These are phyloP conservation scores for Tuber indicum DNA, from an alignment of 495 filamentous ascomycete species.

Conservation along the genomic window DNA sequence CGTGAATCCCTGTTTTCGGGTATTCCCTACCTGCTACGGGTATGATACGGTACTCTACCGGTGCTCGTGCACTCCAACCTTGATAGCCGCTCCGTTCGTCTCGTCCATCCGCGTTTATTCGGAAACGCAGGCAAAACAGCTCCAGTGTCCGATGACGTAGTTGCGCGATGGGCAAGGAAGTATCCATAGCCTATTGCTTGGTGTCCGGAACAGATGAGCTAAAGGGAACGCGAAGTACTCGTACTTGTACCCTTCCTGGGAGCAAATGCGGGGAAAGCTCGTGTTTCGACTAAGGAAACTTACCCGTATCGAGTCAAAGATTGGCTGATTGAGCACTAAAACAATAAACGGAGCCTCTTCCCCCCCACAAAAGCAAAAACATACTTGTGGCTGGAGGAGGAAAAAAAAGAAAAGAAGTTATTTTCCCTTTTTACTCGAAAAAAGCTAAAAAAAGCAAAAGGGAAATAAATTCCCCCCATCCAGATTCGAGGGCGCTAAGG, in stretches of 20 bases:
- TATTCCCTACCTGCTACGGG: too few relatives aligned
- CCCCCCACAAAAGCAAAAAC: not conserved
- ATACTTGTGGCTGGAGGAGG: not conserved
- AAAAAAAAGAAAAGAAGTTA: not conserved
- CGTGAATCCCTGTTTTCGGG: not conserved
- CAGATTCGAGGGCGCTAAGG: constrained; percentile 17
- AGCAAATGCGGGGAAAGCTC: not conserved
- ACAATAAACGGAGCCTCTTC: not conserved
- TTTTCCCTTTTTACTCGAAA: constrained; percentile 5
- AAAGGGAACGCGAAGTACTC: not conserved
- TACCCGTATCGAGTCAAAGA: not conserved
- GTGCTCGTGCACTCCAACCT: not conserved
- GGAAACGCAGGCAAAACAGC: not conserved
- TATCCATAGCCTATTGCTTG: not conserved
- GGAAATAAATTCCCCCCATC: not conserved
- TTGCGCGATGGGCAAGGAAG: not conserved
- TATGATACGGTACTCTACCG: too few relatives aligned
- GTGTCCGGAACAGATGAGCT: not conserved
- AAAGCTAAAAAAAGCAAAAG: constrained; percentile 26
- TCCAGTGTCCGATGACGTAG: not conserved
- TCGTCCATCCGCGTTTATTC: not conserved
- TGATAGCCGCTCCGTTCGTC: not conserved
- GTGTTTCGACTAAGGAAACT: not conserved
- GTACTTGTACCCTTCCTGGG: not conserved
- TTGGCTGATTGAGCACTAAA: not conserved